These are phyloP conservation scores for Ascosphaera acerosa DNA, from an alignment of 2,329 filamentous ascomycete species.

Conservation along the genomic window DNA sequence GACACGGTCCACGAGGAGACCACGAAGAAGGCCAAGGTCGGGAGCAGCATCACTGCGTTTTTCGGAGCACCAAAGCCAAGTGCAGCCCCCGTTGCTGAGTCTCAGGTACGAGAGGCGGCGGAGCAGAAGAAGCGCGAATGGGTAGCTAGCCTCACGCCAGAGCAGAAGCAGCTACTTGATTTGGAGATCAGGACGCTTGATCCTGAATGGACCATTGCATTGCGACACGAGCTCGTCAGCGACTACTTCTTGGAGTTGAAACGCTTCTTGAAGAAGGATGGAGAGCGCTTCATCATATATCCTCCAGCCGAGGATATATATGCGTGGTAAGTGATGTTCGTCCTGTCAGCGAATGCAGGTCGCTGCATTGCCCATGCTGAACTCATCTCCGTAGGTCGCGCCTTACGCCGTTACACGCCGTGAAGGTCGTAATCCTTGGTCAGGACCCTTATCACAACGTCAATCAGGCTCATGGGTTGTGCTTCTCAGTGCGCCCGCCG, in stretches of 20 bases:
- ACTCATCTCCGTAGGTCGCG: conserved; percentile 53
- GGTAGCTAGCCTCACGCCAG: conserved; percentile 50
- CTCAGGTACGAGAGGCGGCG: conserved; percentile 9
- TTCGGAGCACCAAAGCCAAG: conserved; percentile 44
- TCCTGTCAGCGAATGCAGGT: too few species aligned
- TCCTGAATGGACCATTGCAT: conserved; percentile 67
- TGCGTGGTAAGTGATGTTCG: conserved; percentile 50
- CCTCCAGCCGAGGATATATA: conserved; percentile 78
- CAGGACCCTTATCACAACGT: conserved; percentile 94
- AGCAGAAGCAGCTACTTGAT: conserved; percentile 59
- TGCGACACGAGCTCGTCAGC: conserved; percentile 63
- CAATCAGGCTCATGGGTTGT: conserved; percentile 88
- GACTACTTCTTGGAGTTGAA: conserved; percentile 73
- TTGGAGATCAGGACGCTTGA: conserved; percentile 84
- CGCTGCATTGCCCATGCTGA: too few species aligned
- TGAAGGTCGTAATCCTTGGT: conserved; percentile 81
- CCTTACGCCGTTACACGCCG: conserved; percentile 63
- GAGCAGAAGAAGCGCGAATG: conserved; percentile 80
- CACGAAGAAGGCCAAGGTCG: conserved; percentile 43
- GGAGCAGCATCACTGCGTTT: conserved; percentile 70
- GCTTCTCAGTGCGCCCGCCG: conserved; percentile 80
- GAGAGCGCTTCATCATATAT: conserved; percentile 52
- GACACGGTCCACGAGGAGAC: neutral
- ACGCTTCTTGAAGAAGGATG: conserved; percentile 59
- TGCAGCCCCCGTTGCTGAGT: conserved; percentile 1